phyloP scores from a whole-genome alignment of 345 rosid genomes.

The Eucalyptus pauciflora region DNA sequence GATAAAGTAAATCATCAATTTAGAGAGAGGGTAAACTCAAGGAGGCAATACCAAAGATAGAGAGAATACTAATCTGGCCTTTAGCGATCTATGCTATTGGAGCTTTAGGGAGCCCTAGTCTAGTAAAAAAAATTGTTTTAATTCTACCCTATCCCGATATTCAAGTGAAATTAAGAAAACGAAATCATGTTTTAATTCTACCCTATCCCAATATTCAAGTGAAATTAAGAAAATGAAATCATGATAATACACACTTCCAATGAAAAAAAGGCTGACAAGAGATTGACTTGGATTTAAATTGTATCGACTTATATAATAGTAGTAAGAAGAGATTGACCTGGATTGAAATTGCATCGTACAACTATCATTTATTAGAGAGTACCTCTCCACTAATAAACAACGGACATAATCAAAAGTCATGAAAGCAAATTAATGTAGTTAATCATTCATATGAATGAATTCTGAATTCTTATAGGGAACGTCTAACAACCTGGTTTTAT shows the following conservation, averaged over 20 bases:
- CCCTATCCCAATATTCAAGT: neutral
- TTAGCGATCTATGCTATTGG: neutral
- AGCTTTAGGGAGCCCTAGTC: neutral
- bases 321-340: neutral
- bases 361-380: neutral
- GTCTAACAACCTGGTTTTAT: neutral
- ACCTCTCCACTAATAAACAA: neutral
- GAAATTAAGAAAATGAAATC: neutral
- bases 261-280: neutral
- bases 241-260: neutral
- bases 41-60: neutral
- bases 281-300: neutral
- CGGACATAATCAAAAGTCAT: neutral
- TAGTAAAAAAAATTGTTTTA: neutral
- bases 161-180: neutral
- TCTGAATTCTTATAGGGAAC: neutral
- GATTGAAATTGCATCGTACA: neutral
- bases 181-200: no score
- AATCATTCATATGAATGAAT: neutral
- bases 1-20: neutral
- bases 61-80: neutral
- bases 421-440: neutral
- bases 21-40: neutral
- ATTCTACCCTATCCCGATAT: neutral
- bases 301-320: neutral